Evolutionary conservation across 495 filamentous ascomycete species (phyloP).

Genomic region (Tuber brumale): DNA sequence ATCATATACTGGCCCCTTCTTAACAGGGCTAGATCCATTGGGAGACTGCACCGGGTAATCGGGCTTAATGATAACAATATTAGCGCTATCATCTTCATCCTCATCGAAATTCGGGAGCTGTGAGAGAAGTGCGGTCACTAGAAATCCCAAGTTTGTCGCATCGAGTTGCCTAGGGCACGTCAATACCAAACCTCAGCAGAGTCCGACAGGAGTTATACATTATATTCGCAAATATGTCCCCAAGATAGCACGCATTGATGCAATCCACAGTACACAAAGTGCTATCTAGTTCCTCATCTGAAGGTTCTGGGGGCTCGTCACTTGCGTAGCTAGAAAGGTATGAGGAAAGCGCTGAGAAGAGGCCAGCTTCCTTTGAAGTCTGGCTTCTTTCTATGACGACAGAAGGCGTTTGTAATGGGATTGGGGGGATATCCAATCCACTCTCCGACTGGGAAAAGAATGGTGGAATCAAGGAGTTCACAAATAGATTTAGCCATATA

Average conservation of each 20-base stretch:
- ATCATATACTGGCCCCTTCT: conserved; percentile 63
- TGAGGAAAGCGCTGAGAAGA: conserved; percentile 88
- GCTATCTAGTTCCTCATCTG: conserved; percentile 93
- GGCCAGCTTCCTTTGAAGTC: conserved; percentile 66
- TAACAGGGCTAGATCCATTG: conserved; percentile 50
- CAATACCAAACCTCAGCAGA: conserved; percentile 10
- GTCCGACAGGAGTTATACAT: conserved; percentile 52
- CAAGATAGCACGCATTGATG: conserved; percentile 78
- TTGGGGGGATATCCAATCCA: conserved; percentile 68
- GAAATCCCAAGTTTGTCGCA: conserved; percentile 54
- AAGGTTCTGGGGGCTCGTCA: conserved; percentile 94
- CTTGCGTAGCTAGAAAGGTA: conserved; percentile 98
- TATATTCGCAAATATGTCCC: conserved; percentile 75
- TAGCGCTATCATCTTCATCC: conserved; percentile 58
- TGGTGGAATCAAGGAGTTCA: conserved; percentile 86
- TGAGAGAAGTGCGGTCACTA: conserved; percentile 69
- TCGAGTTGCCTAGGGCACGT: conserved; percentile 57
- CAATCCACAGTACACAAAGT: conserved; percentile 92
- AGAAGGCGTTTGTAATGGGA: conserved; percentile 83
- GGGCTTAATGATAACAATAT: conserved; percentile 79
- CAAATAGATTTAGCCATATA: conserved; percentile 91
- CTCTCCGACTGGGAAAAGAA: conserved; percentile 67
- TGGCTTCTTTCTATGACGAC: conserved; percentile 85
- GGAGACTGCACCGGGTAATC: conserved; percentile 57
- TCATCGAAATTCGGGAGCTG: conserved; percentile 64